phyloP scores from a whole-genome alignment of 2,329 filamentous ascomycete species.

The Xylaria polymorpha region DNA sequence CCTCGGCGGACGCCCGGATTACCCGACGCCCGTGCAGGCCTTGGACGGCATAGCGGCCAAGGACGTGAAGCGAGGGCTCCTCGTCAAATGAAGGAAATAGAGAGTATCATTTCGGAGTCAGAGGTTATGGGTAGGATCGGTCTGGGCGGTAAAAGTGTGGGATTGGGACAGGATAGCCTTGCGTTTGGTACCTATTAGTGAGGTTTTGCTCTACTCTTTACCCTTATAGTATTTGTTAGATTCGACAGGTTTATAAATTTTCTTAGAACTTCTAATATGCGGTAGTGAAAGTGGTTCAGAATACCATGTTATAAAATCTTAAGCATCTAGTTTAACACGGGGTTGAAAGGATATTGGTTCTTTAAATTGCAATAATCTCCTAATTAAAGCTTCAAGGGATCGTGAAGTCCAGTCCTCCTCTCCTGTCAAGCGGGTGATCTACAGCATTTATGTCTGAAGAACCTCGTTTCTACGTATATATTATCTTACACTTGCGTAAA shows the following conservation, averaged over 20 bases:
- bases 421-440: too few relatives aligned
- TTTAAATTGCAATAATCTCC: too few relatives aligned
- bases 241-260: slow-evolving; percentile 18
- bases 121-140: slow-evolving; percentile 23
- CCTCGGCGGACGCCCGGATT: slow-evolving; percentile 76
- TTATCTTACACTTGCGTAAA: too few relatives aligned
- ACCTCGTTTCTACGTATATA: too few relatives aligned
- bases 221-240: slow-evolving; percentile 16
- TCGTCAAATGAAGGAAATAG: neutral
- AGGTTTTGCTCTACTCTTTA: slow-evolving; percentile 17
- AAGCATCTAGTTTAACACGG: too few relatives aligned
- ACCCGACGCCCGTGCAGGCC: slow-evolving; percentile 61
- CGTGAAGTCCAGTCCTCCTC: too few relatives aligned
- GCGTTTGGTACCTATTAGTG: slow-evolving; percentile 13
- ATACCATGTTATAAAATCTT: neutral
- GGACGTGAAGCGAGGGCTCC: slow-evolving; percentile 68
- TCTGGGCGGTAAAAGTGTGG: slow-evolving; percentile 18
- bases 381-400: too few relatives aligned
- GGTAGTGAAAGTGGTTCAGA: neutral
- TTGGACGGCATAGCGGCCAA: slow-evolving; percentile 67
- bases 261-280: neutral
- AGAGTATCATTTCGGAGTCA: slow-evolving; percentile 31
- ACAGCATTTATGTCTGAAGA: too few relatives aligned
- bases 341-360: too few relatives aligned
- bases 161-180: slow-evolving; percentile 9